A percentile compares a stretch with the other conserved stretches of the same genome.
Evolutionary conservation across 1,139 yeast genomes (phyloP).

Genomic region (Entelexis sorbosivorans): DNA sequence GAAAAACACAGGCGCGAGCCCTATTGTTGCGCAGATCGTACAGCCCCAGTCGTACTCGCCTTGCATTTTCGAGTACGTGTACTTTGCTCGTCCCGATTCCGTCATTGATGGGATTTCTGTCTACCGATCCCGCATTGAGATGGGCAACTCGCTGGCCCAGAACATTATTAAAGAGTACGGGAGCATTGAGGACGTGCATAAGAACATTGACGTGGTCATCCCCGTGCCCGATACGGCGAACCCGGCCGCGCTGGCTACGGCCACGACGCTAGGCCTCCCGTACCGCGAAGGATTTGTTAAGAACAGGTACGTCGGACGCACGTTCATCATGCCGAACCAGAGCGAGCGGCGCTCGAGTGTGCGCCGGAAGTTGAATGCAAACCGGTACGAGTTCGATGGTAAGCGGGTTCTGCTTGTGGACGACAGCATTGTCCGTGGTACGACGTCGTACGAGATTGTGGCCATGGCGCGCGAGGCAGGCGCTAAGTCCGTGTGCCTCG

Average conservation of each 20-base stretch:
- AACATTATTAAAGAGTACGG: conserved; percentile 49
- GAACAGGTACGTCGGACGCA: conserved; percentile 92
- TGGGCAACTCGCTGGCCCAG: conserved; percentile 84
- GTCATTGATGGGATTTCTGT: conserved; percentile 93
- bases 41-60: conserved; percentile 74
- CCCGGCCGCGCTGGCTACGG: conserved; percentile 87
- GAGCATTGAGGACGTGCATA: conserved; percentile 37
- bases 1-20: conserved; percentile 47
- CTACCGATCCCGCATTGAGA: conserved; percentile 79
- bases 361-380: conserved; percentile 87
- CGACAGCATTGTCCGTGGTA: conserved; percentile 95
- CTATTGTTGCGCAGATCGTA: conserved; percentile 83
- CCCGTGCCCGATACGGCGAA: conserved; percentile 98
- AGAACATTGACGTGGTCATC: conserved; percentile 80
- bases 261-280: conserved; percentile 66
- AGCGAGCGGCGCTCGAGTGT: conserved; percentile 88
- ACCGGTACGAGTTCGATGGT: conserved; percentile 82
- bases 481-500: conserved; percentile 83
- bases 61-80: conserved; percentile 92
- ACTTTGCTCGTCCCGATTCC: conserved; percentile 95
- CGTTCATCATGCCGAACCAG: conserved; percentile 98
- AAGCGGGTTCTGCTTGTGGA: conserved; percentile 86
- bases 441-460: conserved; percentile 91
- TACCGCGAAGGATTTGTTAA: conserved; percentile 96
- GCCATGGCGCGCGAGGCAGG: conserved; percentile 98